Conservation (phyloP, 2,329 filamentous ascomycete genomes). For the Pseudogymnoascus sp. region DNA sequence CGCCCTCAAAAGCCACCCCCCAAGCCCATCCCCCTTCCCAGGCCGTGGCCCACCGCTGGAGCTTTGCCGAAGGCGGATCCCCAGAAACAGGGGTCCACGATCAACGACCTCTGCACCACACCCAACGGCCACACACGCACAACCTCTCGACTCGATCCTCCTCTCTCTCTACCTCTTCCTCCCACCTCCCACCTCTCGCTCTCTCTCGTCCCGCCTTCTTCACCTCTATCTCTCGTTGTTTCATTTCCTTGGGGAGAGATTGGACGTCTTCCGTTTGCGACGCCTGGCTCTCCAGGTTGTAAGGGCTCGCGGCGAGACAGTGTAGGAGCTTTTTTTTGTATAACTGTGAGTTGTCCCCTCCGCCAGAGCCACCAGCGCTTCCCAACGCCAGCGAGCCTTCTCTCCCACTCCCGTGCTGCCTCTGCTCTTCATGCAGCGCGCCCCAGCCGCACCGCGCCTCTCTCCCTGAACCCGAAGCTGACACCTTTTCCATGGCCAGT, state of each 20-base stretch:
- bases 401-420: background rate
- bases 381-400: background rate
- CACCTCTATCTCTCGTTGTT: slow-evolving; percentile 1
- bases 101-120: slow-evolving; percentile 9
- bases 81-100: slow-evolving; percentile 7
- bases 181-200: background rate
- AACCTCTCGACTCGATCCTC: slow-evolving; percentile 1
- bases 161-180: background rate
- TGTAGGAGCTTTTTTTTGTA: slow-evolving; percentile 8
- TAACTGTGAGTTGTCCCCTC: slow-evolving; percentile 8
- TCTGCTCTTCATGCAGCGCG: slow-evolving; percentile 10
- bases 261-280: slow-evolving; percentile 9
- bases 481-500: slow-evolving; percentile 18
- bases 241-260: background rate
- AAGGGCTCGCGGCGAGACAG: slow-evolving; percentile 5
- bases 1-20: background rate
- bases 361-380: background rate
- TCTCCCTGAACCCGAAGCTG: slow-evolving; percentile 15
- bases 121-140: slow-evolving; percentile 7
- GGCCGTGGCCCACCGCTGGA: background rate
- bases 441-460: slow-evolving; percentile 17
- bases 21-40: background rate
- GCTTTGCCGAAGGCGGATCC: slow-evolving; percentile 9
- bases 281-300: slow-evolving; percentile 9
- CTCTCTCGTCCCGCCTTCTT: background rate